Conservation (phyloP, 345 rosid genomes). For the Rubroshorea leprosula region DNA sequence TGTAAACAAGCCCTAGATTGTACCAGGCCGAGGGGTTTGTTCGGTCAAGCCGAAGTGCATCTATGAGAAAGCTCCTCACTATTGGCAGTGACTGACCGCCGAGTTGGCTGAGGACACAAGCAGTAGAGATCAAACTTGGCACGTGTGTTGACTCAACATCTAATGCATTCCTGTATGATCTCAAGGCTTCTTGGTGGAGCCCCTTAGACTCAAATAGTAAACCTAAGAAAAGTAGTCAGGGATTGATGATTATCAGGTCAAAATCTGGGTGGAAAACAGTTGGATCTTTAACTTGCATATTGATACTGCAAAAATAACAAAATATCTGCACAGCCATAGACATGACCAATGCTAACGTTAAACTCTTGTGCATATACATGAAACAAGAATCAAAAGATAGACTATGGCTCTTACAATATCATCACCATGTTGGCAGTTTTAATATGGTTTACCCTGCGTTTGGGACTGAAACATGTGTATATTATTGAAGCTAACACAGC, state of each 20-base stretch:
- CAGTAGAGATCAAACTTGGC: conserved; percentile 51
- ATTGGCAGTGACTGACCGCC: conserved; percentile 31
- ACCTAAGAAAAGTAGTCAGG: conserved; percentile 26
- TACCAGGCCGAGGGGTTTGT: conserved; percentile 54
- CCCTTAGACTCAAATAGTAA: conserved; percentile 42
- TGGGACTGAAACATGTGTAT: no score
- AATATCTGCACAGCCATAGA: no score
- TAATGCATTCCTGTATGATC: conserved; percentile 40
- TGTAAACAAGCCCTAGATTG: conserved; percentile 54
- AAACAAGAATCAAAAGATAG: no score
- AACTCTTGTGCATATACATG: no score
- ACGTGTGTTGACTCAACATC: conserved; percentile 50
- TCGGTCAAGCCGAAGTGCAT: conserved; percentile 46
- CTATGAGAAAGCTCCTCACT: conserved; percentile 44
- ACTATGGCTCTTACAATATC: no score
- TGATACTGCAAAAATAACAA: no score
- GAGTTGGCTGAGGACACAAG: conserved; percentile 36
- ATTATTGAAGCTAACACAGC: no score
- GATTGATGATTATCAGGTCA: not conserved
- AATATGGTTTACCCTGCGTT: no score
- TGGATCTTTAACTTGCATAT: no score
- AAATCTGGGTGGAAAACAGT: no score
- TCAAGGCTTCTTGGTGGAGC: conserved; percentile 40
- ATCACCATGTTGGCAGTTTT: not conserved
- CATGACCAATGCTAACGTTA: no score